phyloP scores from a whole-genome alignment of 2,329 filamentous ascomycete genomes.

The Hypoxylon sp. region DNA sequence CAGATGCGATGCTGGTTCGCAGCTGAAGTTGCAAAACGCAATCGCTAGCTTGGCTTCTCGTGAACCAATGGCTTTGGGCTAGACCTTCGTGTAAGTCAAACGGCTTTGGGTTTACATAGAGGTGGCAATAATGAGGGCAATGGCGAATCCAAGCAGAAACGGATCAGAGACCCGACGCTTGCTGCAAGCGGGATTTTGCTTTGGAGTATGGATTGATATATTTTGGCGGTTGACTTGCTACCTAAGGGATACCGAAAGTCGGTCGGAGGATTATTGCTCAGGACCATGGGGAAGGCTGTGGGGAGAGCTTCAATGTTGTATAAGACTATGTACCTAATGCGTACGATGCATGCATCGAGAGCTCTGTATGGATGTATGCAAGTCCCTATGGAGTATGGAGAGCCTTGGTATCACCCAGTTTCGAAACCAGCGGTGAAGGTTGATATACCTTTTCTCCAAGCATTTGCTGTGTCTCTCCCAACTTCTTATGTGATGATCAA shows the following conservation, averaged over 20 bases:
- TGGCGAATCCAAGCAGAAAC: slow-evolving; percentile 29
- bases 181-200: slow-evolving; percentile 15
- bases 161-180: slow-evolving; percentile 36
- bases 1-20: slow-evolving; percentile 38
- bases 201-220: slow-evolving; percentile 28
- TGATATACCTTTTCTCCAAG: slow-evolving; percentile 31
- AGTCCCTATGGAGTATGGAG: slow-evolving; percentile 29
- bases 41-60: slow-evolving; percentile 40
- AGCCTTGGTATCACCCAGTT: slow-evolving; percentile 44
- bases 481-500: slow-evolving; percentile 17
- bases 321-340: slow-evolving; percentile 22
- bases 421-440: slow-evolving; percentile 47
- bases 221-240: slow-evolving; percentile 10
- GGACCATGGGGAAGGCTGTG: slow-evolving; percentile 35
- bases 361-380: slow-evolving; percentile 33
- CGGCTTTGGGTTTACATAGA: slow-evolving; percentile 24
- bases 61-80: slow-evolving; percentile 40
- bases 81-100: slow-evolving; percentile 38
- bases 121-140: slow-evolving; percentile 27
- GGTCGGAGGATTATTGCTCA: slow-evolving; percentile 45
- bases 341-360: slow-evolving; percentile 34
- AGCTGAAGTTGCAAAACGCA: slow-evolving; percentile 29
- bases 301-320: slow-evolving; percentile 17
- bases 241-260: slow-evolving; percentile 43
- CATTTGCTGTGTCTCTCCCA: slow-evolving; percentile 15